phyloP scores from a whole-genome alignment of 139 green algal genomes.

The Chlorokybus atmophyticus region DNA sequence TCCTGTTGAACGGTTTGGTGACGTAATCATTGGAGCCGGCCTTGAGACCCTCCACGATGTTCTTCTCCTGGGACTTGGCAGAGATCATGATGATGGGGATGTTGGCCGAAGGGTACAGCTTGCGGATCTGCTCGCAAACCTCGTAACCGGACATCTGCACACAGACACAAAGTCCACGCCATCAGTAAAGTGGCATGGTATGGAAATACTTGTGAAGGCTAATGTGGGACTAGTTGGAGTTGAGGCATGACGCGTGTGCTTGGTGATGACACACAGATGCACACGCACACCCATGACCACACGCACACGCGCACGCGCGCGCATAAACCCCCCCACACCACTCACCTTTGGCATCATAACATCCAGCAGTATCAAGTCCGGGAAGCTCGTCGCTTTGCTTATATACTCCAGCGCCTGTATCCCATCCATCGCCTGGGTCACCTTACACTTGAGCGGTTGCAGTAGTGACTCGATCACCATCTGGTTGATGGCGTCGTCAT shows the following conservation, averaged over 20 bases:
- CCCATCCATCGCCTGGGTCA: conserved; percentile 7
- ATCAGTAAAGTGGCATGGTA: too few relatives aligned
- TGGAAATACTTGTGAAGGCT: too few relatives aligned
- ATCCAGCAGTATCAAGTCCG: conserved; percentile 53
- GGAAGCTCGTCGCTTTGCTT: conserved; percentile 17
- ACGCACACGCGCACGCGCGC: too few relatives aligned
- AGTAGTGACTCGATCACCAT: conserved; percentile 53
- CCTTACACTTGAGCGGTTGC: conserved; percentile 32
- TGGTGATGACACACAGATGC: too few relatives aligned
- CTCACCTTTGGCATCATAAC: conserved; percentile 74
- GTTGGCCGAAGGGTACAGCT: conserved; percentile 18
- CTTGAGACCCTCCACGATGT: conserved; percentile 35
- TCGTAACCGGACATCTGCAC: conserved; percentile 54
- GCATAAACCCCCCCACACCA: too few relatives aligned
- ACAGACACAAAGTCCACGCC: too few relatives aligned
- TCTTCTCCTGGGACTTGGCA: neutral
- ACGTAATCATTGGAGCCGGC: conserved; percentile 45
- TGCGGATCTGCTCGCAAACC: conserved; percentile 30
- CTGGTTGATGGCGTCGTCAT: conserved; percentile 51
- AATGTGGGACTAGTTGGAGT: too few relatives aligned
- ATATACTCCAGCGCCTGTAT: neutral
- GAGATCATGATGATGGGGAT: conserved; percentile 49
- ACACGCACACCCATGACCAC: too few relatives aligned
- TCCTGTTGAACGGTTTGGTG: conserved; percentile 38
- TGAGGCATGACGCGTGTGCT: too few relatives aligned